Evolutionary conservation across 2,329 filamentous ascomycete genomes (phyloP), one percentile per base, ranked within the genome.

Genomic region (Ustulina deusta): DNA sequence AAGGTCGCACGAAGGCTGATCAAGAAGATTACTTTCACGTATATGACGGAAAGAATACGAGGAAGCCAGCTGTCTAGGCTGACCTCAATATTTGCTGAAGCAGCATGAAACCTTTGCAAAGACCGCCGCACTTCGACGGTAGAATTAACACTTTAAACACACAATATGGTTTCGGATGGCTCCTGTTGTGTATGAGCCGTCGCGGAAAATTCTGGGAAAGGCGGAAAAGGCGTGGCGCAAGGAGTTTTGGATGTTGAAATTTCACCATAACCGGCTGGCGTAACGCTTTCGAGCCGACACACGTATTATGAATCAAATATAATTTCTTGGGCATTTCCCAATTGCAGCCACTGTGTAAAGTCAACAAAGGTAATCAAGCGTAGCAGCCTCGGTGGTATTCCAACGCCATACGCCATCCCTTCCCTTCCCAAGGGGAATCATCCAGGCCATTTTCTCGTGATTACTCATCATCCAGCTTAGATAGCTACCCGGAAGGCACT

Each of bases 21-120:
- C 57, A 79, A 10, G 81, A 83, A 27, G 78, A 80, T 38, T 86
- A 85, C 69, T 86, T 85, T 42, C 78, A 82, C 5, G 65, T 78
- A 6, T 61, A 71, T 15, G 71, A 74, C 2, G 69, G 57, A 17
- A 73, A 58, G 34, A 61, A 68, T 57, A 29, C 22, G 32, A 74
- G 61, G 52, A 74, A 61, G 58, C 10, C 46, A 10, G 63, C 56
- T 36, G 54, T 44, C 6, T 72, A 69, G 20, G 27, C 6, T 20
- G n/a, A 17, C 22, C 46, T 48, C 42, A 22, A n/a, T 34, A 17
- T 48, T 34, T 32, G 6, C n/a, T 13, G 20, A 61, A 54, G 40
- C 13, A 3, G 36, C 10, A 36, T 17, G n/a, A 11, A 42, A 46
- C 36, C 25, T 25, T 15, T 9, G 11, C 11, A 13, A 62, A 32